Evolutionary conservation across 805 yeast species (phyloP).

Genomic region (Sungouiella blattae): DNA sequence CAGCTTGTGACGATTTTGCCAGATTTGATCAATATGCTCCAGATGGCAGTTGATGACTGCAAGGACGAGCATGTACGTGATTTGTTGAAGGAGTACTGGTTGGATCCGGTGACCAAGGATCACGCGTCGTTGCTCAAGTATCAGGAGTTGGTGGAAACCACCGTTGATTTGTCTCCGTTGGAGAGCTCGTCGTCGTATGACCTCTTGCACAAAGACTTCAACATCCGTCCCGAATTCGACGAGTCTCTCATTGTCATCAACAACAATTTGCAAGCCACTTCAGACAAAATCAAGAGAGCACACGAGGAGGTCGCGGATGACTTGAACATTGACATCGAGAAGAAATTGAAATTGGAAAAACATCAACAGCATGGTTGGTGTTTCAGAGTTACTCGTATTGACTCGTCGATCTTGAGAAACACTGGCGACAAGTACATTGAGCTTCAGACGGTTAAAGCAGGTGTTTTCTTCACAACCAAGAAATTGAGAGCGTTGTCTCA

Average conservation of each 20-base stretch:
- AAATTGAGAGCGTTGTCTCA: conserved; percentile 57
- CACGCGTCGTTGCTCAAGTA: conserved; percentile 57
- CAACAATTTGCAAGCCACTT: conserved; percentile 51
- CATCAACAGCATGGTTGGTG: conserved; percentile 94
- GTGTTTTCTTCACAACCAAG: conserved; percentile 83
- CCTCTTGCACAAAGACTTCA: conserved; percentile 59
- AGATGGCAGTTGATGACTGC: conserved; percentile 37
- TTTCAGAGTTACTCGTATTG: conserved; percentile 85
- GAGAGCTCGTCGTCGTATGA: conserved; percentile 45
- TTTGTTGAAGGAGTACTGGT: conserved; percentile 53
- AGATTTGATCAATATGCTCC: conserved; percentile 54
- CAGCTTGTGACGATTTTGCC: conserved; percentile 75
- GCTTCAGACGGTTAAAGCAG: conserved; percentile 90
- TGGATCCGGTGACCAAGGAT: conserved; percentile 49
- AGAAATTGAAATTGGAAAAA: conserved; percentile 83
- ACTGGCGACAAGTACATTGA: conserved; percentile 60
- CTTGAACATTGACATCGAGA: conserved; percentile 76
- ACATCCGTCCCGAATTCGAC: conserved; percentile 87
- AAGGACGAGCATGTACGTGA: conserved; percentile 21
- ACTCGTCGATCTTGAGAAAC: conserved; percentile 74
- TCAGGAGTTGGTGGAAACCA: conserved; percentile 86
- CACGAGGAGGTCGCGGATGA: conserved; percentile 71
- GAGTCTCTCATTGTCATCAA: conserved; percentile 64
- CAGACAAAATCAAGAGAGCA: conserved; percentile 51
- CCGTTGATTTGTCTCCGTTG: conserved; percentile 81